Evolutionary conservation across 176 grass and related monocot genomes (phyloP), one percentile per base, ranked within the genome.

Genomic region (Pontederia paniculata): DNA sequence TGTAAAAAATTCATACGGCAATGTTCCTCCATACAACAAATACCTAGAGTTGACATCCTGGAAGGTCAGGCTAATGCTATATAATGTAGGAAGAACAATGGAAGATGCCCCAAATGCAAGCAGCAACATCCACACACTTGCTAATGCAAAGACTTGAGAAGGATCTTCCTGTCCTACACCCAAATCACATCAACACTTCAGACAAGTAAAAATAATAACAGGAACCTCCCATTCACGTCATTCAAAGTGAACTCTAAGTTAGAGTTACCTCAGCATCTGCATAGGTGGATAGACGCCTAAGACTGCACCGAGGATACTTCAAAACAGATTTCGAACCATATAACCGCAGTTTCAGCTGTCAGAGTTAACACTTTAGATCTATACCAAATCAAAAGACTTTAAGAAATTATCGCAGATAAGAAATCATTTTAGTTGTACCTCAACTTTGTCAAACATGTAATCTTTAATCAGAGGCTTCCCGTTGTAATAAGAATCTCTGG

Each of bases 371-470:
- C 0, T 21, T 67, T 10, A 66, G 17, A 75, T 37, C 28, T 66
- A 23, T 71, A 21, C 9, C 15, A 22, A 59, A 14, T n/a, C 31
- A 60, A 21, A 55, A 45, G 16, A 23, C 9, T 52, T 4, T 11
- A 42, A 55, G 25, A 3, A 54, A 42, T 55, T 15, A 31, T 66
- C 60, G 23, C 22, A 70, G 60, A 65, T 18, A 9, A 48, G 0
- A 23, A n/a, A 0, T 18, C 11, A n/a, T 13, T 0, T 66, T 31
- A 0, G 19, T 16, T 25, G n/a, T 47, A 91, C 93, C 93, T 98
- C 93, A 17, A 98, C 80, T 91, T 84, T 98, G 68, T 98, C 93
- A 12, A 89, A 96, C 82, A 89, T 89, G 67, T 86, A 85, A 65
- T 96, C 90, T 13, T 86, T 58, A 28, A 98, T 91, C 83, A 98